phyloP scores from a whole-genome alignment of 2,329 filamentous ascomycete genomes.

The Verticillium longisporum region DNA sequence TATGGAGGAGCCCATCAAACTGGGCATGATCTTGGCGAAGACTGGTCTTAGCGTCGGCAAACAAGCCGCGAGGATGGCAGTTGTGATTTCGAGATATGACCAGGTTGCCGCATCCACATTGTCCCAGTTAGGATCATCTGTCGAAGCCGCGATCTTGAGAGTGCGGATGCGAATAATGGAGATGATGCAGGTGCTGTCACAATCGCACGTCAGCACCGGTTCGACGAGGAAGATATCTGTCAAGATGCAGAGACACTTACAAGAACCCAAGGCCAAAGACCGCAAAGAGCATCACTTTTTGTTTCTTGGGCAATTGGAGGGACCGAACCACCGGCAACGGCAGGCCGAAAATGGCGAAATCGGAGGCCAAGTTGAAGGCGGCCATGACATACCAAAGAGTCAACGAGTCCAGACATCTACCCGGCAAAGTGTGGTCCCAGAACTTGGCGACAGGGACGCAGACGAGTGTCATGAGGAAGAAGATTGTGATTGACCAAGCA shows the following conservation, averaged over 20 bases:
- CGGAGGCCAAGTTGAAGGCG: constrained; percentile 17
- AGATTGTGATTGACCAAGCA: constrained; percentile 20
- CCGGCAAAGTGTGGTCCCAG: constrained; percentile 14
- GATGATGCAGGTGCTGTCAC: constrained; percentile 17
- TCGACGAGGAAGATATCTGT: background rate
- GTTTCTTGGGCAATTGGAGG: constrained; percentile 14
- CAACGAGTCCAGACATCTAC: constrained; percentile 18
- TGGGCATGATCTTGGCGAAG: constrained; percentile 14
- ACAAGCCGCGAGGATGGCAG: constrained; percentile 20
- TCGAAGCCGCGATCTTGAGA: constrained; percentile 15
- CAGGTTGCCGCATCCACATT: constrained; percentile 22
- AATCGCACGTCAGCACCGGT: background rate
- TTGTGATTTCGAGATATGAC: constrained; percentile 22
- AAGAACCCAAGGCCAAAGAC: constrained; percentile 20
- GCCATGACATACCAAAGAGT: constrained; percentile 21
- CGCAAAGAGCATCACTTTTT: constrained; percentile 14
- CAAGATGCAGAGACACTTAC: constrained; percentile 9
- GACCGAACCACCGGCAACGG: constrained; percentile 17
- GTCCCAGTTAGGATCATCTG: constrained; percentile 19
- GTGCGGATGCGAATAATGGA: constrained; percentile 22
- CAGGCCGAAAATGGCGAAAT: constrained; percentile 18
- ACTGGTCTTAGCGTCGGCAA: constrained; percentile 21
- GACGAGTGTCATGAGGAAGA: constrained; percentile 19
- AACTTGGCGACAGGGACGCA: constrained; percentile 20
- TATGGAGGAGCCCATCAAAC: constrained; percentile 9